Base-by-base conservation (phyloP, 2,329 filamentous ascomycete genomes). In the Alternaria sp. region DNA sequence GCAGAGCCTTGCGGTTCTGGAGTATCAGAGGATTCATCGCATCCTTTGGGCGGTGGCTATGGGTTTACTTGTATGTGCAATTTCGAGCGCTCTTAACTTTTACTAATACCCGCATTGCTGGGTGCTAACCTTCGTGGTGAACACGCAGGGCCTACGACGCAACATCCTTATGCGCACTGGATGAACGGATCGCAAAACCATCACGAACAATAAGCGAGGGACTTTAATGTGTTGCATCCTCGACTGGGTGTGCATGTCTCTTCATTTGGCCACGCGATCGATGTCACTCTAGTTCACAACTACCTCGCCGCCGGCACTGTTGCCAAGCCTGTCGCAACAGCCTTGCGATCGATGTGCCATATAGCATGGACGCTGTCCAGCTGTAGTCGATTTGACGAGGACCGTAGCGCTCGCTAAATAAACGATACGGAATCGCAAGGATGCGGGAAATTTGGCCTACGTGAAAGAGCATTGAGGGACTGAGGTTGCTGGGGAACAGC, bases 121-220 rank as follows among this genome's bases (percentile, higher is more conserved):
- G 26, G 36, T 67, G 67, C 70, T 73, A 64, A 74, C 67, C 51
- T 49, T 66, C 45, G 52, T 58, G 59, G 59, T 54, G 59, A 61
- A 43, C 45, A 32, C 60, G 23, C 45, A 75, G 69, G 66, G 61
- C 55, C 66, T 66, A 36, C 67, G 54, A 45, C 65, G 54, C 64
- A 69, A 68, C 60, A 69, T 49, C 54, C 60, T 57, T 40, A 67
- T 65, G 54, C 68, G 56, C 62, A 64, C 62, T 62, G 54, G 61
- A 61, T 72, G 55, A 59, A 30, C 28, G 55, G 30, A 46, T 36
- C 28, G 11, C 26, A 43, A 12, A 19, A 30, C n/a, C 36, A 46
- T 43, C 26, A 47, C n/a, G 54, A 25, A 25, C 17, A 56, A n/a
- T 43, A 23, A 23, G 23, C 23, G 23, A 23, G 23, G 23, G 23